These are phyloP conservation scores for Candida stauntonica DNA, from an alignment of 805 yeast species.

Conservation along the genomic window DNA sequence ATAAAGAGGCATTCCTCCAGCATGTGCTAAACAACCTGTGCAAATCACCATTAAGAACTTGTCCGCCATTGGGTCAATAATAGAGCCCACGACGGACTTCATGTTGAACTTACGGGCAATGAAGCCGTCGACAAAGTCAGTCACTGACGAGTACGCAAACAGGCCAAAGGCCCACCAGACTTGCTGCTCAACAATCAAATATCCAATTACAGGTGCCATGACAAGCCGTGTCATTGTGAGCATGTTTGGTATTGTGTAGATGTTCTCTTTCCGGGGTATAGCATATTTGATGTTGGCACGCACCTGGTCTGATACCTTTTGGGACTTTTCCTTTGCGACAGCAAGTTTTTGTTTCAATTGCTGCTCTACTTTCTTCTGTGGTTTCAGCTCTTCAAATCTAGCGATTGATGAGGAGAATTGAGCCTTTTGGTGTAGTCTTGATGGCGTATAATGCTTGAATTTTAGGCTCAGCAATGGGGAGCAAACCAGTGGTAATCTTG, in stretches of 20 bases:
- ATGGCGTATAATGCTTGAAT: too few relatives aligned
- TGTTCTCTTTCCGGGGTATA: slow-evolving; percentile 45
- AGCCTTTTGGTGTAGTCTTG: too few relatives aligned
- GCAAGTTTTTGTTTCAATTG: slow-evolving; percentile 2
- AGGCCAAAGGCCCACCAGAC: slow-evolving; percentile 62
- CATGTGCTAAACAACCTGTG: slow-evolving; percentile 68
- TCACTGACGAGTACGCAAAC: slow-evolving; percentile 80
- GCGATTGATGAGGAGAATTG: background rate
- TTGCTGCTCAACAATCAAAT: slow-evolving; percentile 61
- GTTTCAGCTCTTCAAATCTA: background rate
- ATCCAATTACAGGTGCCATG: slow-evolving; percentile 83
- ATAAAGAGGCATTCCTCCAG: slow-evolving; percentile 65
- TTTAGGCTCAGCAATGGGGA: background rate
- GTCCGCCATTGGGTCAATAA: slow-evolving; percentile 94
- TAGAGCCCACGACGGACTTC: slow-evolving; percentile 81
- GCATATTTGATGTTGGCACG: slow-evolving; percentile 28
- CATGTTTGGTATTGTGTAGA: slow-evolving; percentile 83
- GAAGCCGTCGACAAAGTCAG: slow-evolving; percentile 89
- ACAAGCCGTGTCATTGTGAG: slow-evolving; percentile 77
- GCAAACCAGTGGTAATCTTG: too few relatives aligned
- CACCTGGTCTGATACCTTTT: slow-evolving; percentile 28
- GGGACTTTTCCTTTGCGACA: slow-evolving; percentile 16
- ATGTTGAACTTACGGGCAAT: slow-evolving; percentile 79
- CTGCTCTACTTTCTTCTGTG: background rate
- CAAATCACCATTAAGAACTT: slow-evolving; percentile 84